Base-by-base conservation (phyloP, 441 rosid genomes). In the Populus tomentosa region DNA sequence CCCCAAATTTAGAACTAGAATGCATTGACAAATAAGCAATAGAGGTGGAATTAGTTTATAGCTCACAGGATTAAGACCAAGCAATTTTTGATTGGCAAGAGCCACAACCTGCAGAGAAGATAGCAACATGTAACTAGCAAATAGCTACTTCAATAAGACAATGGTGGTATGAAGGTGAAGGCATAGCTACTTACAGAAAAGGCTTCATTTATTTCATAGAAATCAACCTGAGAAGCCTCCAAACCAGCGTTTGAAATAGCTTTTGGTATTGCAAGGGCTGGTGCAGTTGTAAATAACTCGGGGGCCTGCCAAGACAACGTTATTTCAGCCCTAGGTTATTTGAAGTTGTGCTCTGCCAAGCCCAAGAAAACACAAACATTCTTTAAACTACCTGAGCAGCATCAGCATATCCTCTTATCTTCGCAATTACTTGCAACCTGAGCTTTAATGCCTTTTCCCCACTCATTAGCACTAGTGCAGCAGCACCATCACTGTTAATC, bases 401-500 rank as follows among this genome's bases (percentile, higher is more conserved):
- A 82, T 96, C 99, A 79, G 88, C 95, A 72, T 89, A 94, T 78
- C 97, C 99, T 75, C 80, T 82, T 78, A 96, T 85, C 85, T 89
- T 92, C 6, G 94, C 99, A 53, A 96, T 82, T 72, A 96, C 94
- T 73, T 92, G 90, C 76, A 96, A 87, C 74, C 97, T 95, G 10
- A 90, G 92, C 84, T 91, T 56, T 56, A 81, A 80, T 18, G 92
- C 96, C 82, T 83, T 90, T 83, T 89, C 93, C 77, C 99, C 96
- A 42, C 99, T 96, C 72, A 92, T 95, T 36, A 94, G 80, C 77
- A 96, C 93, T 61, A 94, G 78, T 26, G 97, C 97, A 75, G 99
- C 98, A 76, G 97, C 99, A 82, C 98, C 99, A 86, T 96, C 98
- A 80, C 99, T 96, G 86, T 82, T 26, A 69, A 79, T 53, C 14